These are phyloP conservation scores for Raffaelea deltoideospora DNA, from an alignment of 2,329 filamentous ascomycete genomes.

Conservation along the genomic window DNA sequence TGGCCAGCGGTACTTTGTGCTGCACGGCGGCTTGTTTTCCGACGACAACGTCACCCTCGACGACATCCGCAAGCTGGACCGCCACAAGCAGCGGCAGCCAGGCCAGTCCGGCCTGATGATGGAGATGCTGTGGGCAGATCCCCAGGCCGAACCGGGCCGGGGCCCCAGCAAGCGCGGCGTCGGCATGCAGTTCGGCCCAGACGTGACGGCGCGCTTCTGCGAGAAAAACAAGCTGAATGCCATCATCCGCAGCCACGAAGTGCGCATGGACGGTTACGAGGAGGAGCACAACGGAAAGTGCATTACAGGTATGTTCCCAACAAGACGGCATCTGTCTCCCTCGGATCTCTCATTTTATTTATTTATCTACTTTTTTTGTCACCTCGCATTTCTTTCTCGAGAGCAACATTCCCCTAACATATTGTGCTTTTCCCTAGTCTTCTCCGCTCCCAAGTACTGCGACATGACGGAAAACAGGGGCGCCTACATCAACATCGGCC, in stretches of 20 bases:
- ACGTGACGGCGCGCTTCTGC: conserved; percentile 92
- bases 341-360: no score
- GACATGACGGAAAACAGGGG: conserved; percentile 97
- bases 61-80: conserved; percentile 53
- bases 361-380: not conserved
- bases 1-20: conserved; percentile 76
- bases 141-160: conserved; percentile 69
- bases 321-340: no score
- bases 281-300: conserved; percentile 91
- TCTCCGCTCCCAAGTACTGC: conserved; percentile 94
- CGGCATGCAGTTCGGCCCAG: conserved; percentile 89
- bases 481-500: conserved; percentile 92
- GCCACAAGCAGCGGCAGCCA: conserved; percentile 30
- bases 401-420: no score
- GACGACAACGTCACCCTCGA: conserved; percentile 85
- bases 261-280: conserved; percentile 98
- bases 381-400: no score
- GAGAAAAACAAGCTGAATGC: conserved; percentile 90
- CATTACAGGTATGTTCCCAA: conserved; percentile 69
- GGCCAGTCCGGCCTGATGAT: conserved; percentile 96
- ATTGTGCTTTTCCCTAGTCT: conserved; percentile 59
- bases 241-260: conserved; percentile 93
- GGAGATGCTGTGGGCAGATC: conserved; percentile 99
- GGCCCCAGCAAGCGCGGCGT: conserved; percentile 95
- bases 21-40: conserved; percentile 92